Base-by-base conservation (phyloP, 2,329 filamentous ascomycete genomes). In the Alternaria ethzedia region DNA sequence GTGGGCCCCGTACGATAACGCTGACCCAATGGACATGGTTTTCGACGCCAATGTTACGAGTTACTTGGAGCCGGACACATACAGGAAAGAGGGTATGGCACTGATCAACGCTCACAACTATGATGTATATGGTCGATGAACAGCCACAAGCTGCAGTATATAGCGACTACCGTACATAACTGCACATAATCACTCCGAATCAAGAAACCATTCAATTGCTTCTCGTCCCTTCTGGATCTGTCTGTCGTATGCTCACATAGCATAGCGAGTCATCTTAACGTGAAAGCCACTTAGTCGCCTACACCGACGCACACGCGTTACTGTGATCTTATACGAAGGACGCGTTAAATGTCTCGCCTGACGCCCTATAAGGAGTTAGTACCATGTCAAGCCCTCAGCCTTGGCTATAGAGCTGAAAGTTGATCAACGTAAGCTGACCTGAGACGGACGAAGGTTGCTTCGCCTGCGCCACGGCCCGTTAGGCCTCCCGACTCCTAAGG, bases 1-100 rank as follows among this genome's bases (percentile, higher is more conserved):
- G 11, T 85, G 83, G 83, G 81, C 82, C 0, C 63, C 57, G 54
- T 85, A 85, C 65, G 71, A 73, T 25, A 60, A 74, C 1, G 70
- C 69, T 0, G 63, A 75, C 6, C 80, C 79, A 8, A 47, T 75
- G 75, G 78, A 84, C 57, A 81, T 81, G 59, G 83, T 85, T 2
- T 85, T 82, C 64, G 82, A 84, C 76, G 83, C 81, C 6, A 84
- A 85, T 68, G 77, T 78, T 7, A 75, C 77, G 6, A 75, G 73
- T 46, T 72, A 76, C 67, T 69, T 72, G 5, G 83, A 85, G 78
- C 65, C 74, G 12, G 83, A 85, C 67, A 82, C 81, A 9, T 85
- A 72, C 50, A 78, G 83, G 64, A 72, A 75, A 43, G 79, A 79
- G 66, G 83, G 83, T 1, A 85, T 85, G 54, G 74, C 75, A 49